A percentile compares a stretch with the other conserved stretches of the same genome.
These are phyloP conservation scores for Gossypium gossypioides DNA, from an alignment of 441 rosid species.

Conservation along the genomic window DNA sequence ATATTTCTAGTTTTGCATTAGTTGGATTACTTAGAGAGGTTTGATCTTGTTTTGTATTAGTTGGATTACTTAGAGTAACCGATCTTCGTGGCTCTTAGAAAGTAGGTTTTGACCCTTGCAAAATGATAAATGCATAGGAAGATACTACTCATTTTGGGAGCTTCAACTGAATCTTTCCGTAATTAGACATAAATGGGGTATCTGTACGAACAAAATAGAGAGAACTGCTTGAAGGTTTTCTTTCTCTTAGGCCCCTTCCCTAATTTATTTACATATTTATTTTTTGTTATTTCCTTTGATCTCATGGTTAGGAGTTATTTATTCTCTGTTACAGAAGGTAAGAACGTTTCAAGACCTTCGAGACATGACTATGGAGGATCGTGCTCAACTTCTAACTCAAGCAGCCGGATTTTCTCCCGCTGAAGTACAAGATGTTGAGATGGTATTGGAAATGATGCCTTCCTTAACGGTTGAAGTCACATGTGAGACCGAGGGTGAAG, in stretches of 20 bases:
- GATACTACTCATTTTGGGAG: neutral
- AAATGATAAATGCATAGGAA: neutral
- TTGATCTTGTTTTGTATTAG: neutral
- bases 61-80: neutral
- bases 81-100: neutral
- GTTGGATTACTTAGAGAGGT: neutral
- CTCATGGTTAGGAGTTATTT: neutral
- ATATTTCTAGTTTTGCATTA: neutral
- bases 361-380: conserved; percentile 59
- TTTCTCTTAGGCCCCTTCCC: neutral
- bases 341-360: conserved; percentile 72
- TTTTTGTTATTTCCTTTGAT: conserved; percentile 2
- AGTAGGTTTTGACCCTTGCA: neutral
- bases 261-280: neutral
- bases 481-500: conserved; percentile 95
- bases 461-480: conserved; percentile 66
- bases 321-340: conserved; percentile 59
- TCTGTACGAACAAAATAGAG: neutral
- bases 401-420: conserved; percentile 62
- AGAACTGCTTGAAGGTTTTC: neutral
- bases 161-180: neutral
- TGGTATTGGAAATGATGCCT: conserved; percentile 89
- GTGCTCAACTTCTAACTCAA: conserved; percentile 65
- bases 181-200: neutral
- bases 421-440: conserved; percentile 67